A percentile compares a stretch with the other conserved stretches of the same genome.
Conservation (phyloP, 345 rosid genomes). For the Eucalyptus tenuipes region DNA sequence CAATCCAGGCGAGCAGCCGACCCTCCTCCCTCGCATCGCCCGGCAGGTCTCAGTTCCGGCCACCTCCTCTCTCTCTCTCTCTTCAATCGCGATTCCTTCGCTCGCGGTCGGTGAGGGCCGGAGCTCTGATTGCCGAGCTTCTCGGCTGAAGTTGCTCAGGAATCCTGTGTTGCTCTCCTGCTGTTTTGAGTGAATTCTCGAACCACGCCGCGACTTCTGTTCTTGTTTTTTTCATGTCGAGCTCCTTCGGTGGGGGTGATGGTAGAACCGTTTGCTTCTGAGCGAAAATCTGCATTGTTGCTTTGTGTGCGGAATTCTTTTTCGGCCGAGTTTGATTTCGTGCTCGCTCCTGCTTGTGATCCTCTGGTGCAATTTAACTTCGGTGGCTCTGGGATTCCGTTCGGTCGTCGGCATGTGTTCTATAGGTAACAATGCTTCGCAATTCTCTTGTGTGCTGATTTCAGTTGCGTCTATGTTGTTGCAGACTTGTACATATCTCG, state of each 20-base stretch:
- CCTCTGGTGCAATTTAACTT: not conserved
- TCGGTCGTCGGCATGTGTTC: not conserved
- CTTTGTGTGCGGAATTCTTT: not conserved
- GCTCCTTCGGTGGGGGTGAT: not conserved
- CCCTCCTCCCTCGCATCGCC: not conserved
- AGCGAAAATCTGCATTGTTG: not conserved
- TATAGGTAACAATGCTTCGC: not conserved
- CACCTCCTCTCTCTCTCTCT: not conserved
- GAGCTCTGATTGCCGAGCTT: not conserved
- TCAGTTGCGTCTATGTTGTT: not conserved
- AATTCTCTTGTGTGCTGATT: not conserved
- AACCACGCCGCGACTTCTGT: not conserved
- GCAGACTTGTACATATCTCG: not conserved
- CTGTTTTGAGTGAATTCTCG: not conserved
- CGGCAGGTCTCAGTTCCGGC: not conserved
- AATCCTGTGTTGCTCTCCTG: not conserved
- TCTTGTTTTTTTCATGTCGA: not conserved
- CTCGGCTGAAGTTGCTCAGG: not conserved
- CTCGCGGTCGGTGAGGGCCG: not conserved
- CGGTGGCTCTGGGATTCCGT: not conserved
- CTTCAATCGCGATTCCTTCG: not conserved
- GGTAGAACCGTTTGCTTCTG: not conserved
- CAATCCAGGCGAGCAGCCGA: not conserved
- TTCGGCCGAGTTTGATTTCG: not conserved
- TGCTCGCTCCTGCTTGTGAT: not conserved